Conservation (phyloP, 2,329 filamentous ascomycete species). For the Fusarium nodosum region DNA sequence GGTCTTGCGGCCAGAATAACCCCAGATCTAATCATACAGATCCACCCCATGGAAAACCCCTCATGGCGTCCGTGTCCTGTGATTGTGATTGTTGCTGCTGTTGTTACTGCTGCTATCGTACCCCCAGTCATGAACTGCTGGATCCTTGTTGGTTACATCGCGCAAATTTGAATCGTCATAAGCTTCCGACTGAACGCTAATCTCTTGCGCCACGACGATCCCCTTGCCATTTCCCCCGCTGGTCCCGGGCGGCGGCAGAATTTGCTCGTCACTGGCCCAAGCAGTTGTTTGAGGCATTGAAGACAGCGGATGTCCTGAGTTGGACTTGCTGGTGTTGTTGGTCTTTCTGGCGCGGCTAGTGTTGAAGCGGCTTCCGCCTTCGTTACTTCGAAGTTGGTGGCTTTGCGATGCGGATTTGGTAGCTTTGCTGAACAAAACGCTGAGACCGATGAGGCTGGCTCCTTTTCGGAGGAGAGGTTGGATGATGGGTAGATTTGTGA, state of each 20-base stretch:
- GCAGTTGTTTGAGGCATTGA: constrained; percentile 31
- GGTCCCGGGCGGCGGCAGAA: constrained; percentile 19
- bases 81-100: background rate
- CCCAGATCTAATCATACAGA: background rate
- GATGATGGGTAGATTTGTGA: constrained; percentile 53
- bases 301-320: constrained; percentile 20
- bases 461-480: constrained; percentile 41
- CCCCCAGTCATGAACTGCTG: constrained; percentile 36
- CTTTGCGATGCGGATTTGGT: constrained; percentile 41
- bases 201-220: constrained; percentile 42
- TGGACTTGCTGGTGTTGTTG: constrained; percentile 3
- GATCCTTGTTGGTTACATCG: constrained; percentile 9
- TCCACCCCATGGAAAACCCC: background rate
- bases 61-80: constrained; percentile 13
- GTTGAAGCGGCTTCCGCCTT: constrained; percentile 36
- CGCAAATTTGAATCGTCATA: background rate
- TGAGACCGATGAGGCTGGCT: constrained; percentile 40
- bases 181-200: constrained; percentile 38
- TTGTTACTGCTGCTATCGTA: constrained; percentile 14
- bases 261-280: constrained; percentile 45
- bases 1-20: background rate
- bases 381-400: constrained; percentile 40
- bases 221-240: constrained; percentile 16
- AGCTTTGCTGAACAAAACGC: constrained; percentile 35
- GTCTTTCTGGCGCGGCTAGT: constrained; percentile 12